Base-by-base conservation (phyloP, 1,284 basidiomycete species). In the Apiotrichum laibachii region DNA sequence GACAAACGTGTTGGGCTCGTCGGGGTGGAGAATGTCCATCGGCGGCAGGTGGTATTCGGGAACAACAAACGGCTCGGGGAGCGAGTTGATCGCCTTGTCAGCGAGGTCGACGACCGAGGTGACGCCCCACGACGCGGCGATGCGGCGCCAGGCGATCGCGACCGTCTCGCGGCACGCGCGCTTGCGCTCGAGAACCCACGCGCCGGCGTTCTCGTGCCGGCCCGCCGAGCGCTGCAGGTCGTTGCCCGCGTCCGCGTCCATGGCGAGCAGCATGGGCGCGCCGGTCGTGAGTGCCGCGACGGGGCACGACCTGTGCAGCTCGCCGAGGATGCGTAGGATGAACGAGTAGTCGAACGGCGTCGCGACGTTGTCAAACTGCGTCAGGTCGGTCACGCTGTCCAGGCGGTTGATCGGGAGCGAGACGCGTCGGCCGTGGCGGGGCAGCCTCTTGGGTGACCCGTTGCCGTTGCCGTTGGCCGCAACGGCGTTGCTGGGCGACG, bases 191-290 rank as follows among this genome's bases (percentile, higher is more conserved):
- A 70, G 37, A 1, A 74, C 72, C 66, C 69, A 77, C 2, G 69
- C 65, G 6, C 67, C 68, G 15, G 56, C 33, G 6, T 12, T 26
- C 5, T 43, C 42, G 37, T 67, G 57, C 2, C 84, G 57, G 81
- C 81, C 42, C 76, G 71, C 50, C 75, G 78, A 53, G 66, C 74
- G 51, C 34, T 82, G 69, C 42, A 83, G 58, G 69, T 77, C 66
- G 68, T 78, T 63, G 8, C 75, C 73, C 2, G 83, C 82, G 40
- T 85, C 84, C 8, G 72, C 76, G 65, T 91, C 86, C 43, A 97
- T 77, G 0, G 89, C 86, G 35, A 92, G 72, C 42, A 98, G 77
- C 88, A 95, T 93, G 1, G 94, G 93, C 37, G 91, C 80, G 34
- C 89, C 87, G 0, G 87, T 86, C 21, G 92, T 76, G 40, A 95